Evolutionary conservation across 129 eudicot genomes (phyloP).

Genomic region (Deinandra increscens): DNA sequence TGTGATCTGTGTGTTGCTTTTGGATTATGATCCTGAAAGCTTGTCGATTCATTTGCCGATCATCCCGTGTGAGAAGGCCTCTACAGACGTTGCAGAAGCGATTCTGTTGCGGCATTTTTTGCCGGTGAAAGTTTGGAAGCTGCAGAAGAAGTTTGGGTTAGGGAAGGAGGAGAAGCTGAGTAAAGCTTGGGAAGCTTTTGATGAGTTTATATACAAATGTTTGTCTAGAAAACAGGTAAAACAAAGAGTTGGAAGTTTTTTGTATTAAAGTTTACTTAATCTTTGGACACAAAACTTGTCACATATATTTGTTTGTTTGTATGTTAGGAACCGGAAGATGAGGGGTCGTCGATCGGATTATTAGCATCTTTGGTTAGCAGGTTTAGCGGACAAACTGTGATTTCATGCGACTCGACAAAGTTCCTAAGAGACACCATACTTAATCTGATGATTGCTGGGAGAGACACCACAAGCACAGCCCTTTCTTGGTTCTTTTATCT

Average conservation of each 20-base stretch:
- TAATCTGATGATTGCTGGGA: slow-evolving; percentile 10
- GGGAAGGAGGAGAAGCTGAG: slow-evolving; percentile 23
- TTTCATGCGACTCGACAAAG: slow-evolving; percentile 6
- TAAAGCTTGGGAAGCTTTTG: slow-evolving; percentile 24
- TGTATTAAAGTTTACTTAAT: too few species aligned
- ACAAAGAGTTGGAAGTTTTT: too few species aligned
- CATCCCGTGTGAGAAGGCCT: slow-evolving; percentile 21
- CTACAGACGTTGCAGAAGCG: slow-evolving; percentile 14
- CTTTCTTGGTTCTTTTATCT: slow-evolving; percentile 24
- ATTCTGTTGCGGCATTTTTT: slow-evolving; percentile 14
- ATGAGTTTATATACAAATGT: slow-evolving; percentile 17
- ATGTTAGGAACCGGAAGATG: neutral
- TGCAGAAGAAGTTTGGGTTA: slow-evolving; percentile 11
- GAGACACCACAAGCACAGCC: slow-evolving; percentile 25
- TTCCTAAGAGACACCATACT: slow-evolving; percentile 20
- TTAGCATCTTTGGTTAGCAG: slow-evolving; percentile 6
- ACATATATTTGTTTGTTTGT: too few species aligned
- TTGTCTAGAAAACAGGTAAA: slow-evolving; percentile 7
- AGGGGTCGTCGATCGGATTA: neutral
- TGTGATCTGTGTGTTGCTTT: slow-evolving; percentile 6
- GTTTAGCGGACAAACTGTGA: neutral
- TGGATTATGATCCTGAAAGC: slow-evolving; percentile 15
- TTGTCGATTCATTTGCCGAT: slow-evolving; percentile 7
- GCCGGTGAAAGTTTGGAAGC: slow-evolving; percentile 10
- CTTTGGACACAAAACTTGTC: too few species aligned